Conservation (phyloP, 805 yeast genomes). For the Candida cerambycidarum region DNA sequence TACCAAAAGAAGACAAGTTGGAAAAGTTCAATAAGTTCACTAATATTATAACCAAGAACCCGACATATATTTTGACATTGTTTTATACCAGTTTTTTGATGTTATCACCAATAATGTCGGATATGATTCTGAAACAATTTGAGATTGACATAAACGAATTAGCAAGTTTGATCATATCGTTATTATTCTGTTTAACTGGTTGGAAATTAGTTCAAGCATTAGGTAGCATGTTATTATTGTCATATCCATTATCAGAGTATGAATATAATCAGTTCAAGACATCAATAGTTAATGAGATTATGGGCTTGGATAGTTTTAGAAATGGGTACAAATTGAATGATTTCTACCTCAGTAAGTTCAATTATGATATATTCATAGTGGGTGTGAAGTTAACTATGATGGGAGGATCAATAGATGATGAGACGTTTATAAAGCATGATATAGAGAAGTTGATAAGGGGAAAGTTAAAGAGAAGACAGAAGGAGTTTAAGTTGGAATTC, state of each 20-base stretch:
- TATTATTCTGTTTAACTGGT: conserved; percentile 47
- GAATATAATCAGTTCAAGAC: conserved; percentile 37
- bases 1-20: conserved; percentile 7
- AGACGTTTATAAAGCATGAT: conserved; percentile 53
- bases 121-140: conserved; percentile 23
- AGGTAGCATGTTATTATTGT: conserved; percentile 52
- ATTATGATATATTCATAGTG: conserved; percentile 57
- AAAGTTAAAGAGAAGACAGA: conserved; percentile 23
- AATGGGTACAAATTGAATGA: conserved; percentile 46
- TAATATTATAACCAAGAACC: conserved; percentile 28
- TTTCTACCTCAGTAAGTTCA: conserved; percentile 60
- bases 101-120: conserved; percentile 41
- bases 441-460: conserved; percentile 42
- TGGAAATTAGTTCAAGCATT: conserved; percentile 52
- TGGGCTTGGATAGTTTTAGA: conserved; percentile 51
- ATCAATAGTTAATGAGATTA: conserved; percentile 46
- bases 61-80: conserved; percentile 49
- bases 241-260: conserved; percentile 48
- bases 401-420: conserved; percentile 76
- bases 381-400: conserved; percentile 55
- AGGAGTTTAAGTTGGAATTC: conserved; percentile 31
- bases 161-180: conserved; percentile 46
- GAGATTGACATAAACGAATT: conserved; percentile 44
- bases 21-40: conserved; percentile 14
- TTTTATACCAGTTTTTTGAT: conserved; percentile 40